These are phyloP conservation scores for Globisporangium megalacanthum DNA, from an alignment of 352 stramenopile genomes.

Conservation along the genomic window DNA sequence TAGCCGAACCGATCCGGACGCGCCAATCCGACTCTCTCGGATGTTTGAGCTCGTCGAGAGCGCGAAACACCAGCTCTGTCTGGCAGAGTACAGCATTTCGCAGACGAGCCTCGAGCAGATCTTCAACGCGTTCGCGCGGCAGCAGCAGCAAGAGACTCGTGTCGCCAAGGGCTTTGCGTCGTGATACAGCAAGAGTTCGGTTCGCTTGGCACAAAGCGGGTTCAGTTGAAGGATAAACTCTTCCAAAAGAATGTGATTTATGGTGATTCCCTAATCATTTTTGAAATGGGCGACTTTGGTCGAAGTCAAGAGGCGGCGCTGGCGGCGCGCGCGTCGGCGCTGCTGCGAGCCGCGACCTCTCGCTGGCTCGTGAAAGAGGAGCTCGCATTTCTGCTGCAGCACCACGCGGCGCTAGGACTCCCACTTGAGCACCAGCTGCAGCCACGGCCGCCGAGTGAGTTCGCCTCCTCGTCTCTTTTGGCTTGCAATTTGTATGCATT, in stretches of 20 bases:
- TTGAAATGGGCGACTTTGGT: too few relatives aligned
- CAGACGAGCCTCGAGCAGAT: constrained; percentile 86
- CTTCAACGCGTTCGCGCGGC: constrained; percentile 77
- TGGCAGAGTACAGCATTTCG: constrained; percentile 76
- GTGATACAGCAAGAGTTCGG: too few relatives aligned
- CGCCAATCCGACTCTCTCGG: constrained; percentile 2
- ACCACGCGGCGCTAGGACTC: constrained; percentile 37
- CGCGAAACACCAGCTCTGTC: constrained; percentile 15
- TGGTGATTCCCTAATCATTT: too few relatives aligned
- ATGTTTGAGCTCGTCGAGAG: constrained; percentile 11
- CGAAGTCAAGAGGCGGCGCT: too few relatives aligned
- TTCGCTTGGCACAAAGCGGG: neutral
- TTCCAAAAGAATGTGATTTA: too few relatives aligned
- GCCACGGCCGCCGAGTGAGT: constrained; percentile 54
- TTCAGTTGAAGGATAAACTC: too few relatives aligned
- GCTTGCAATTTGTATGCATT: neutral
- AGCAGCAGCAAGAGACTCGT: constrained; percentile 23
- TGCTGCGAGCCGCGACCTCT: constrained; percentile 38
- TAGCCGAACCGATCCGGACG: neutral
- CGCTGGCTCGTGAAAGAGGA: constrained; percentile 86
- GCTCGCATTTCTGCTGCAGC: constrained; percentile 62
- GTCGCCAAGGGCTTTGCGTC: neutral
- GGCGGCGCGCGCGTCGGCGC: constrained; percentile 9
- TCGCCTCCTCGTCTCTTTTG: constrained; percentile 9
- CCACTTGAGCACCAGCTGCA: constrained; percentile 39